Base-by-base conservation (phyloP, 148 eudicot genomes). In the Rhododendron molle region DNA sequence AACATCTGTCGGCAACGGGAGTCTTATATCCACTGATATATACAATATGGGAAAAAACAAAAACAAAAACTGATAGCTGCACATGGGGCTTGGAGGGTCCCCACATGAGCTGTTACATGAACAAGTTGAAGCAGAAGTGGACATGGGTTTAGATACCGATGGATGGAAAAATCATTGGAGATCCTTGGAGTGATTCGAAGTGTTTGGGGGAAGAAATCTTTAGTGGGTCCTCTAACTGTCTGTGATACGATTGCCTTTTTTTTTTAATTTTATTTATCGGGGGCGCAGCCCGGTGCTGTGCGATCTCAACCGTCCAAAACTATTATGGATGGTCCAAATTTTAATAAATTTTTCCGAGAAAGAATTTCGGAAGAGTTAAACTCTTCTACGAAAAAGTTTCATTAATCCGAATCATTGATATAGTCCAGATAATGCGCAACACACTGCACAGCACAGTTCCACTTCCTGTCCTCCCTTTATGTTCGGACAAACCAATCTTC, bases 331-430 rank as follows among this genome's bases (percentile, higher is more conserved):
- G 43, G 6, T 38, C 43, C 5, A 38, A 0, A 38, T 38, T 38
- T 38, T 38, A 38, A 5, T 5, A 38, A 38, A 38, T 0, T 5
- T 5, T 38, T 0, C 0, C 7, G 5, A 0, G 0, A 0, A 5
- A 38, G 43, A 38, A 4, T 5, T 38, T 38, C 43, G 43, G 6
- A 38, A 38, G 6, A 38, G n/a, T n/a, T n/a, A n/a, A n/a, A n/a
- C 43, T 38, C 6, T 38, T 38, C 5, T 0, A 0, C 0, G 6
- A 0, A 38, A 38, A 38, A 4, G 0, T 38, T 38, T 38, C 6
- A 38, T 38, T 38, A 38, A 38, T 38, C 43, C 43, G 43, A 5
- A 38, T 0, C 6, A 38, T 38, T 38, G 4, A 38, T 38, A 38
- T 38, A 6, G 7, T 5, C 0, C 0, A 38, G 6, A 38, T 38